These are phyloP conservation scores for Venturia oleaginea DNA, from an alignment of 2,329 filamentous ascomycete genomes.

Conservation along the genomic window DNA sequence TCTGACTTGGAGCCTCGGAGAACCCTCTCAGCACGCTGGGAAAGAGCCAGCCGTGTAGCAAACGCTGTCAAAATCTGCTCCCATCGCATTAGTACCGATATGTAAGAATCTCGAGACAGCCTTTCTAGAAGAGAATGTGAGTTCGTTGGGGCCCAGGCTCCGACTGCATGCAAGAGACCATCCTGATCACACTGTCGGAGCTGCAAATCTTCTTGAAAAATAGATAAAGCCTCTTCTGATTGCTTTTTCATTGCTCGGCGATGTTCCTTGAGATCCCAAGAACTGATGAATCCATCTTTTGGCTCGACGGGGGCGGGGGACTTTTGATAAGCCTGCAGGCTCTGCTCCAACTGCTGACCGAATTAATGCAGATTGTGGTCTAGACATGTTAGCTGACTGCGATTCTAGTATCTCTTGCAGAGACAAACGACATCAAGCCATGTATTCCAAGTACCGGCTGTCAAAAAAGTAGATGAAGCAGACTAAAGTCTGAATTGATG, in stretches of 20 bases:
- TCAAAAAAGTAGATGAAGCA: too few relatives aligned
- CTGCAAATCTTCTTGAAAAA: background rate
- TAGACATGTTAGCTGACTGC: too few relatives aligned
- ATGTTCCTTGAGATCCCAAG: background rate
- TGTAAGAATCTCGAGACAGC: background rate
- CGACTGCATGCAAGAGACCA: background rate
- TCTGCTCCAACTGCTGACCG: too few relatives aligned
- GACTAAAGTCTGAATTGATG: too few relatives aligned
- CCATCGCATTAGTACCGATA: slow-evolving; percentile 17
- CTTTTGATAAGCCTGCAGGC: background rate
- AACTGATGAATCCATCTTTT: background rate
- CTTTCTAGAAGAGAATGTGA: background rate
- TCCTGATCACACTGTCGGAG: background rate
- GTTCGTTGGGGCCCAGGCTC: background rate
- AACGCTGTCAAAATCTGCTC: slow-evolving; percentile 20
- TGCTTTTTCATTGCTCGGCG: background rate
- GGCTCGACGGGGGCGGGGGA: background rate
- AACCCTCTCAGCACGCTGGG: slow-evolving; percentile 25
- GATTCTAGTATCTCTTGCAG: too few relatives aligned
- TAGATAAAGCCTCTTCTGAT: background rate
- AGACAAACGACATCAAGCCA: too few relatives aligned
- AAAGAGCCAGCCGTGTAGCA: slow-evolving; percentile 21
- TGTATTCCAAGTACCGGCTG: background rate
- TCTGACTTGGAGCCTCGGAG: slow-evolving; percentile 17
- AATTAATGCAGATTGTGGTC: too few relatives aligned